Conservation (phyloP, 768 basidiomycete species). For the Mycena capillaripes region DNA sequence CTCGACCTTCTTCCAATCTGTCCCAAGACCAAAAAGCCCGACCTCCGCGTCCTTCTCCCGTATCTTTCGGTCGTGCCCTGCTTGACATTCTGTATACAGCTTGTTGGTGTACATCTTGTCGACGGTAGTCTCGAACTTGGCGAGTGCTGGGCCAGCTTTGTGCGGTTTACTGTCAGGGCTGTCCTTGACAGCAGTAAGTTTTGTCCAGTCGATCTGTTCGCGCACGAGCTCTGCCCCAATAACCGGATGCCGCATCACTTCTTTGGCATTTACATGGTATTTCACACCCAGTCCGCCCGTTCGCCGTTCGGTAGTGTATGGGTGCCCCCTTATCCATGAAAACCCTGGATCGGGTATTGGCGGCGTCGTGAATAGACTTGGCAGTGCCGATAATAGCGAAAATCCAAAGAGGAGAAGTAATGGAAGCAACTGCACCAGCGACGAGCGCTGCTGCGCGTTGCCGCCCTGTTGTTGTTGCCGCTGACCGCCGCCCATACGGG, state of each 20-base stretch:
- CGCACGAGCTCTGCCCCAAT: conserved; percentile 81
- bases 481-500: conserved; percentile 62
- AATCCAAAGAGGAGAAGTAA: conserved; percentile 88
- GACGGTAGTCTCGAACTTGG: conserved; percentile 81
- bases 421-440: conserved; percentile 85
- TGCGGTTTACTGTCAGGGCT: conserved; percentile 37
- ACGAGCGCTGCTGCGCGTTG: conserved; percentile 68
- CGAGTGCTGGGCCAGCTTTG: conserved; percentile 56
- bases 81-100: conserved; percentile 80
- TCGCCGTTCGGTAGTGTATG: conserved; percentile 77
- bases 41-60: conserved; percentile 81
- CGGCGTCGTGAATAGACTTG: conserved; percentile 77
- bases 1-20: conserved; percentile 92
- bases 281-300: conserved; percentile 79
- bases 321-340: conserved; percentile 72
- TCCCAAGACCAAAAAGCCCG: conserved; percentile 92
- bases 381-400: conserved; percentile 86
- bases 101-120: conserved; percentile 83
- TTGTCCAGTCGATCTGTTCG: conserved; percentile 56
- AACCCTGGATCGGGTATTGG: conserved; percentile 85
- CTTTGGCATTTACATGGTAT: conserved; percentile 87
- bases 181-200: conserved; percentile 46
- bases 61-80: conserved; percentile 75
- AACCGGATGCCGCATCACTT: conserved; percentile 82
- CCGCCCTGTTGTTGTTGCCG: conserved; percentile 50